Evolutionary conservation across 1,284 basidiomycete genomes (phyloP).

Genomic region (Macrocystidia cucumis): DNA sequence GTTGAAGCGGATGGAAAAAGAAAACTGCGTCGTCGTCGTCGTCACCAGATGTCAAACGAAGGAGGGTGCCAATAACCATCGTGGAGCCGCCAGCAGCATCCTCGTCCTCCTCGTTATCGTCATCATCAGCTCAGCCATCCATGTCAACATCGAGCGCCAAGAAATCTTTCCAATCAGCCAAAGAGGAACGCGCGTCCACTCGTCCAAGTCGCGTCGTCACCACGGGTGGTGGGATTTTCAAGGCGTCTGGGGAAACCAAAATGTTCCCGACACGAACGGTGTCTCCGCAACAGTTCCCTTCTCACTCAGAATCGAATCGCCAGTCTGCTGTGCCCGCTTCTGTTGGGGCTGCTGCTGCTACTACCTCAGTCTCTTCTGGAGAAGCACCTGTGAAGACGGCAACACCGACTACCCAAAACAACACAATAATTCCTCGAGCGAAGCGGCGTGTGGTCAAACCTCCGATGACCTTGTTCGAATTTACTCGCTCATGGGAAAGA

Average conservation of each 20-base stretch:
- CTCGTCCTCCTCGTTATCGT: conserved; percentile 4
- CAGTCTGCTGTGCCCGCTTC: conserved; percentile 4
- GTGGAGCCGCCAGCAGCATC: conserved; percentile 33
- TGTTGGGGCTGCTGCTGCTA: conserved; percentile 3
- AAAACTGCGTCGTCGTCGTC: conserved; percentile 8
- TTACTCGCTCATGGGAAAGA: conserved; percentile 45
- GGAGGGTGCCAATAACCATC: conserved; percentile 66
- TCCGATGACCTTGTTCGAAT: conserved; percentile 48
- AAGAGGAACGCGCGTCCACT: conserved; percentile 37
- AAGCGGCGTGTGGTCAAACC: too few relatives aligned
- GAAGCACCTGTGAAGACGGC: conserved; percentile 6
- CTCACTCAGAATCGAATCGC: too few relatives aligned
- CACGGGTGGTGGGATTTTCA: conserved; percentile 61
- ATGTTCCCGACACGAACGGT: conserved; percentile 25
- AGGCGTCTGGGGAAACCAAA: conserved; percentile 41
- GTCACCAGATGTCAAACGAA: conserved; percentile 24
- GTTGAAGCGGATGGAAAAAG: conserved; percentile 5
- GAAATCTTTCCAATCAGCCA: conserved; percentile 44
- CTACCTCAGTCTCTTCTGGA: conserved; percentile 6
- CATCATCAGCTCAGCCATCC: conserved; percentile 4
- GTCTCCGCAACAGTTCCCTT: too few relatives aligned
- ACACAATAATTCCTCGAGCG: too few relatives aligned
- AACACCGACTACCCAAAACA: conserved; percentile 5
- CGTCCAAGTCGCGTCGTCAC: conserved; percentile 34
- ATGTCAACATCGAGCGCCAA: conserved; percentile 6